phyloP scores from a whole-genome alignment of 345 rosid genomes.

The Brassica nigra region DNA sequence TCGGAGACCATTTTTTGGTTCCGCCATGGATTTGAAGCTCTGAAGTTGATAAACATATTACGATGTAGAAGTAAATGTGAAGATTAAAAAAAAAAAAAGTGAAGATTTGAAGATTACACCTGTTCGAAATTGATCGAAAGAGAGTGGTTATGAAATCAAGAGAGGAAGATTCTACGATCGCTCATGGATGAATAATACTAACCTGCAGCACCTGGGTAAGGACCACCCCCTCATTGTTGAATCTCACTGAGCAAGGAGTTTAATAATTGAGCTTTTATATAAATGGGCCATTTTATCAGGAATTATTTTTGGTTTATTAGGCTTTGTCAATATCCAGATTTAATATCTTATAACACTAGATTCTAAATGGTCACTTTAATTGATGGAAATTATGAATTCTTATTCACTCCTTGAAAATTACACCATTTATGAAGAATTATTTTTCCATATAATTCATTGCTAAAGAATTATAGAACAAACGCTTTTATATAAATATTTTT shows the following conservation, averaged over 20 bases:
- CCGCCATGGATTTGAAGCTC: constrained; percentile 46
- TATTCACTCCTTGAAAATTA: no score
- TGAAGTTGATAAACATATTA: not conserved
- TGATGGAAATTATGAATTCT: no score
- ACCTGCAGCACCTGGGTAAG: not conserved
- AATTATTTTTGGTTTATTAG: not conserved
- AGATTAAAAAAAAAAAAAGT: no score
- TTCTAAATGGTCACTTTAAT: no score
- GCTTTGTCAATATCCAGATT: not conserved
- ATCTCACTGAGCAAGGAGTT: not conserved
- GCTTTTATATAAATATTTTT: no score
- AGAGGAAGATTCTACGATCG: not conserved
- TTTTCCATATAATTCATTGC: no score
- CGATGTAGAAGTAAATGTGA: not conserved
- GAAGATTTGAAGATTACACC: not conserved
- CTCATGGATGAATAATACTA: not conserved
- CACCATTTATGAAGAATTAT: no score
- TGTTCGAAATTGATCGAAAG: not conserved
- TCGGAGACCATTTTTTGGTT: constrained; percentile 84
- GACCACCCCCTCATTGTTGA: not conserved
- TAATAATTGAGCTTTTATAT: not conserved
- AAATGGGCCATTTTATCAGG: not conserved
- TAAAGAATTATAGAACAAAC: no score
- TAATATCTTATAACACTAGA: not conserved
- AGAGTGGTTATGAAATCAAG: not conserved